Base-by-base conservation (phyloP, 1,284 basidiomycete species). In the Cryptococcus floricola region DNA sequence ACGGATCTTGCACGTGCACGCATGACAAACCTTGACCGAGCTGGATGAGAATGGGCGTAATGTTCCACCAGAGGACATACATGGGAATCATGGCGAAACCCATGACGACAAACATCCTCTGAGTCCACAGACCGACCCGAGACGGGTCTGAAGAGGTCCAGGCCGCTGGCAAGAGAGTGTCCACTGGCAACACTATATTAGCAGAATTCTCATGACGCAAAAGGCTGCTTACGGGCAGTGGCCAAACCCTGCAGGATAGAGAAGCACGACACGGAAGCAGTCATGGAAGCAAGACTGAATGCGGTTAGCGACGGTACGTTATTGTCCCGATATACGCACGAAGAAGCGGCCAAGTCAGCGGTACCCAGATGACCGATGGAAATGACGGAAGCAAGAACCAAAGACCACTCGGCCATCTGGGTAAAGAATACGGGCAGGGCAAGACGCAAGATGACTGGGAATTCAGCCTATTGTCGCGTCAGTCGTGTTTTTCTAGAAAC, bases 41-140 rank as follows among this genome's bases (percentile, higher is more conserved):
- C 42, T 81, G 77, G 19, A 96, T 80, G 2, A 98, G 81, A 39
- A 97, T 82, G 0, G 76, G 60, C 71, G 95, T 90, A 0, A 89
- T 85, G 58, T 88, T 90, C 69, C 87, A 82, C 91, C 91, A 97
- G 23, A 64, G 56, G 25, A 66, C 56, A 43, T 68, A 69, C 68
- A 76, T 76, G 0, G 74, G 75, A 42, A 75, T 61, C 62, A 81
- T 76, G 16, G 75, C 64, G 1, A 81, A 78, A 9, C 80, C 70
- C 79, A 88, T 84, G 6, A 91, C 83, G 47, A 92, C 81, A 48
- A 65, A 55, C 88, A 92, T 93, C 61, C 93, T 81, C 73, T 94
- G 91, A 9, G 88, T 80, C 92, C 92, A 95, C 1, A 96, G 80
- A 4, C 92, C 92, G 27, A 97, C 91, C 1, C 91, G 81, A 10